Conservation (phyloP, 768 basidiomycete species). For the Leccinum subtestaceum region DNA sequence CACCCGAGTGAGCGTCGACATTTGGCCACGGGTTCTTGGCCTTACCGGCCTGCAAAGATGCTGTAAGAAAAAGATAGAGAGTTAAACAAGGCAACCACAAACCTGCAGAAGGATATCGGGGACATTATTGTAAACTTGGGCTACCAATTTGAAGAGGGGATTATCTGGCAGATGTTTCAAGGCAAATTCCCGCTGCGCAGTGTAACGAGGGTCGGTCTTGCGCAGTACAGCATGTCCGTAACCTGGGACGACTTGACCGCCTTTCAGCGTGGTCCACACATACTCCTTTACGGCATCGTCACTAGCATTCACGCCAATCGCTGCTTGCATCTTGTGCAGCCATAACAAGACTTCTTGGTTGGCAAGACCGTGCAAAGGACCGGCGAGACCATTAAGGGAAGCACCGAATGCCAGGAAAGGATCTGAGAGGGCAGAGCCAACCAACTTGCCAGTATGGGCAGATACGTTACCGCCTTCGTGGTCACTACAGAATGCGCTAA, state of each 20-base stretch:
- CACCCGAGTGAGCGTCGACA: conserved; percentile 96
- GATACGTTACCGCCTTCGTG: conserved; percentile 99
- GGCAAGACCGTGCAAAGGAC: conserved; percentile 93
- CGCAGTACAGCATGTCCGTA: conserved; percentile 85
- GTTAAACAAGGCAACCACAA: conserved; percentile 3
- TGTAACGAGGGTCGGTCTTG: conserved; percentile 92
- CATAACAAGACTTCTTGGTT: conserved; percentile 97
- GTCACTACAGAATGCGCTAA: conserved; percentile 48
- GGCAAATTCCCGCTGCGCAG: conserved; percentile 87
- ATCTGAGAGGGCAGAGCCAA: conserved; percentile 94
- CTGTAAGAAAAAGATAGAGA: neutral
- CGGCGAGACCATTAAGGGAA: conserved; percentile 93
- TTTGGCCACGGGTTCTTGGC: conserved; percentile 97
- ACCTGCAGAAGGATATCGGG: conserved; percentile 88
- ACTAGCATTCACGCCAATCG: conserved; percentile 80
- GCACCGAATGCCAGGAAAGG: conserved; percentile 95
- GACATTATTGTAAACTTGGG: conserved; percentile 83
- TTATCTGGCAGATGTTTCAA: conserved; percentile 81
- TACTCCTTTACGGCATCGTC: conserved; percentile 91
- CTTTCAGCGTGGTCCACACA: conserved; percentile 91
- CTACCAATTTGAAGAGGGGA: conserved; percentile 93
- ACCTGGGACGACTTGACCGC: conserved; percentile 91
- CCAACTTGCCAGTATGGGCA: conserved; percentile 89
- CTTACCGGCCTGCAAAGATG: conserved; percentile 65
- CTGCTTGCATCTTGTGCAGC: conserved; percentile 89